Evolutionary conservation across 2,329 filamentous ascomycete genomes (phyloP), one percentile per base, ranked within the genome.

Genomic region (Exserohilum rostratum): DNA sequence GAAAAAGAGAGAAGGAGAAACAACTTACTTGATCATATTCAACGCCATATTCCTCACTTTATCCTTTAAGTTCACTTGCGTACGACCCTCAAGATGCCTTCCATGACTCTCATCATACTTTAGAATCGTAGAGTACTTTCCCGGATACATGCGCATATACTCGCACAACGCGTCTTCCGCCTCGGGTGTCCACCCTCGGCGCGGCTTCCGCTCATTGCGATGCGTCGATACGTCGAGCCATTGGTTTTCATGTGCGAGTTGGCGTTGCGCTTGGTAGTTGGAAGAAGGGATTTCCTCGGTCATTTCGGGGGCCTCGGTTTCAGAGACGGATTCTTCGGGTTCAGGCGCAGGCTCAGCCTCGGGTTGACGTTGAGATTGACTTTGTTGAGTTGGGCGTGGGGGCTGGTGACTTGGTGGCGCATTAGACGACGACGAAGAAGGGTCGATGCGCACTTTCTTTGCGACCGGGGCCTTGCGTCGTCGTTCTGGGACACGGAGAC

Each of bases 41-140:
- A 71, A 53, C 10, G 76, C 74, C 66, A 79, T 74, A 38, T 70
- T 78, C 44, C 75, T 65, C 11, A 70, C 76, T 56, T 79, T 79
- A 40, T 79, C 77, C 57, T 79, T 79, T 6, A 86, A 56, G 39
- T 83, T 80, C 2, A 84, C 81, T 55, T 86, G 81, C 5, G 69
- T 75, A 2, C 84, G 76, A 3, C 68, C 60, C 10, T 72, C 63
- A 17, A 75, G 49, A 9, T 68, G 68, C 10, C 50, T 30, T 0
- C 61, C 60, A 1, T 55, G 58, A 4, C 37, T 15, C 6, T 40
- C 31, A 44, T 74, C 71, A n/a, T 60, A 31, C 18, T 51, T 38
- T 4, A 69, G 35, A 40, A 89, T 83, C 0, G 47, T 22, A 2
- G 81, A 58, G 76, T 82, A 89, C 9, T 67, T 68, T 5, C 70